Evolutionary conservation across 1,139 yeast genomes (phyloP), one percentile per base, ranked within the genome.

Genomic region (Taphrina flavorubra): DNA sequence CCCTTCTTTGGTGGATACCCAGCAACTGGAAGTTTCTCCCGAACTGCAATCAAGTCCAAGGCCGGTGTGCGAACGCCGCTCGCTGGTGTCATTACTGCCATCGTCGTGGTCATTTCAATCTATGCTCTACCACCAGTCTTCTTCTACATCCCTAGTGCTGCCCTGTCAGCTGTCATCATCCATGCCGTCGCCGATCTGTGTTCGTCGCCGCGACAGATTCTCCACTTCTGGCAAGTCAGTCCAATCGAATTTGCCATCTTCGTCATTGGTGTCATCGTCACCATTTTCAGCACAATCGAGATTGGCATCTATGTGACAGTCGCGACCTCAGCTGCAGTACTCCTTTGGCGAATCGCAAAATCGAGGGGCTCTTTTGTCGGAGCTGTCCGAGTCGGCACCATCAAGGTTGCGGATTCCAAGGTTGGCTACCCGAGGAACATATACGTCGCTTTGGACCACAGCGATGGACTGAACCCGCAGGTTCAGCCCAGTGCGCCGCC

Each of bases 11-110:
- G 86, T 75, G 97, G 97, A 10, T 92, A 92, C 77, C 98, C 98
- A 16, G 92, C 97, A 11, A 92, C 98, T 11, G 97, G 98, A 68
- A 92, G 97, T 1, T 92, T 92, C 79, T 90, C 97, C 25, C 87
- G 97, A 81, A 89, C 97, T 61, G 97, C 97, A 13, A 84, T 92
- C 75, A 92, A 92, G 79, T 89, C 96, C 69, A 92, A 92, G 79
- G 92, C 97, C 84, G 97, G 97, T 76, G 98, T 92, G 59, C 85
- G 92, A 76, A 92, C 98, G 51, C 98, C 98, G 42, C 81, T 92
- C 72, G 96, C 97, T 66, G 97, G 97, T 80, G 83, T 91, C 68
- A 89, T 87, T 79, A 91, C 97, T 37, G 98, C 97, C 76, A 86
- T 85, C 49, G 92, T 92, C 77, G 97, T 92, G 36, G 80, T 92